These are phyloP conservation scores for Sclerospora graminicola DNA, from an alignment of 352 stramenopile species.

Conservation along the genomic window DNA sequence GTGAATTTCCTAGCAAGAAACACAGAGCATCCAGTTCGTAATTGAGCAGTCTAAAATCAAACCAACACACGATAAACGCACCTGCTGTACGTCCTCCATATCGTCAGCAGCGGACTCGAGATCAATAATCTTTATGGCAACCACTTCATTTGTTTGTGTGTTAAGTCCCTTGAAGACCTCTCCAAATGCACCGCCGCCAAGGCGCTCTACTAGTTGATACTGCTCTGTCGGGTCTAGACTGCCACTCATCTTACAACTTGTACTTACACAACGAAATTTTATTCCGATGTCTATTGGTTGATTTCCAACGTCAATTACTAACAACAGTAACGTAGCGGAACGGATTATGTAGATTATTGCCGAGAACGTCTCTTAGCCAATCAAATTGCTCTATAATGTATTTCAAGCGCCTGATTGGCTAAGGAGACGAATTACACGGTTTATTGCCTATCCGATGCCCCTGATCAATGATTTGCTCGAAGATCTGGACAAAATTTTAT, in stretches of 20 bases:
- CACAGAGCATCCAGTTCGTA: not conserved
- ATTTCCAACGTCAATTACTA: too few relatives aligned
- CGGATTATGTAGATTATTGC: too few relatives aligned
- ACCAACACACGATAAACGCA: slow-evolving; percentile 4
- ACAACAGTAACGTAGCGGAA: too few relatives aligned
- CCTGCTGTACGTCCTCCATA: slow-evolving; percentile 82
- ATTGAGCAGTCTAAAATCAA: not conserved
- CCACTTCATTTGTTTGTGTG: slow-evolving; percentile 54
- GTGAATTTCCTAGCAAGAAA: slow-evolving; percentile 69
- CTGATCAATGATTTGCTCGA: too few relatives aligned
- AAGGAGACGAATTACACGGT: too few relatives aligned
- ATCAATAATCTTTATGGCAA: slow-evolving; percentile 81
- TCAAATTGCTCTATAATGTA: too few relatives aligned
- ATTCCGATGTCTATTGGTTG: not conserved
- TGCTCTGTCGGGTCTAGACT: slow-evolving; percentile 39
- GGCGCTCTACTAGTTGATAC: slow-evolving; percentile 74
- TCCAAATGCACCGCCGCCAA: slow-evolving; percentile 72
- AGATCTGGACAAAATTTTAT: too few relatives aligned
- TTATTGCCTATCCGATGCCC: too few relatives aligned
- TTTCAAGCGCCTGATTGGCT: too few relatives aligned
- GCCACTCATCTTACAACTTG: slow-evolving; percentile 25
- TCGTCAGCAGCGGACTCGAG: slow-evolving; percentile 75
- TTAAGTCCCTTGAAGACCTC: slow-evolving; percentile 74
- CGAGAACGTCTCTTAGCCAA: too few relatives aligned
- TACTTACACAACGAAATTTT: not conserved